Evolutionary conservation across 257 asterid genomes (phyloP).

Genomic region (Anisodus tanguticus): DNA sequence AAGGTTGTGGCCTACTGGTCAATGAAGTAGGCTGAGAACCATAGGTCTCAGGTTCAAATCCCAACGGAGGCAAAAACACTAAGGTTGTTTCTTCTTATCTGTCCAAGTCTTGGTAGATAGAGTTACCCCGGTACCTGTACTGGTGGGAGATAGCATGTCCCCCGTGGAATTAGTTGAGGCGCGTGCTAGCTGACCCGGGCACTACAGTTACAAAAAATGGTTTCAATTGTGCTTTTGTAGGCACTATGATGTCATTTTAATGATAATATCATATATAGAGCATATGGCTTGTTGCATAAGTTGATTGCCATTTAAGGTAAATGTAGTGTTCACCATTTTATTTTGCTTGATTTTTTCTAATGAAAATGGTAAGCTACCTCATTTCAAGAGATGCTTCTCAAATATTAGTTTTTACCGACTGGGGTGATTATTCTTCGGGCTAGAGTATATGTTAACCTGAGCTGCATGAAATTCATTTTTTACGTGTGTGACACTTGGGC

Average conservation of each 20-base stretch:
- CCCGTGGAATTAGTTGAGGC: neutral
- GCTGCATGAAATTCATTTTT: neutral
- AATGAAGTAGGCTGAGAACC: neutral
- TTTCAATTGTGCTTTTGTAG: neutral
- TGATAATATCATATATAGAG: neutral
- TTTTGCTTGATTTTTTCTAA: neutral
- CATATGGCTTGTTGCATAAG: constrained; percentile 3
- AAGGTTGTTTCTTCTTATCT: neutral
- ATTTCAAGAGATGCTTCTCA: constrained; percentile 16
- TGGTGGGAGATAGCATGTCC: neutral
- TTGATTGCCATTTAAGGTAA: neutral
- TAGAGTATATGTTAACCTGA: neutral
- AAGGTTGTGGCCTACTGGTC: too few relatives aligned
- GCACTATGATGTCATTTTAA: neutral
- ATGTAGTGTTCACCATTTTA: constrained; percentile 1
- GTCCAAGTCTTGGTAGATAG: neutral
- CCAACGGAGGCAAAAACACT: neutral
- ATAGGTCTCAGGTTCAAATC: neutral
- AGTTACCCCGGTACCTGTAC: neutral
- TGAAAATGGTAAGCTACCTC: constrained; percentile 12
- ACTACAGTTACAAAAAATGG: neutral
- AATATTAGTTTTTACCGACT: neutral
- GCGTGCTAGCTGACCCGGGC: neutral
- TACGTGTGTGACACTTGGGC: neutral
- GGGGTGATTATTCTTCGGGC: neutral